Base-by-base conservation (phyloP, 2,329 filamentous ascomycete species). In the Fusarium sterilihyphosum region DNA sequence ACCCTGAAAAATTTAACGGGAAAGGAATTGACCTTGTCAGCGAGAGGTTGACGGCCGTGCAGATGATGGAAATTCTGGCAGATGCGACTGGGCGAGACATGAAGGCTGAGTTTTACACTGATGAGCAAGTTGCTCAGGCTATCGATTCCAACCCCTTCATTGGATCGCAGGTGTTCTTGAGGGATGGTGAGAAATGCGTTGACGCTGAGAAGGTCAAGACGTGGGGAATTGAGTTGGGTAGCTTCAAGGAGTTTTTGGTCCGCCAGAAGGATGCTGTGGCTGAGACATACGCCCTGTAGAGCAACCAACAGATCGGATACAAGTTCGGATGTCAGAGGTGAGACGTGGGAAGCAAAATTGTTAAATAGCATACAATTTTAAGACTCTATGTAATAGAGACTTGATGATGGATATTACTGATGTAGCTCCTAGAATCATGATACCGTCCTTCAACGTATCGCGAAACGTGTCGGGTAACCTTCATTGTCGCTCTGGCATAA, bases 321-420 rank as follows among this genome's bases (percentile, higher is more conserved):
- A 31, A 10, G 5, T 31, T 31, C 18, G 13, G 18, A 31, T n/a
- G 20, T 1, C 24, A 29, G 8, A 8, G 1, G 5, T 29, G 12
- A 20, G 5, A 20, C 5, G 11, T 3, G 24, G 41, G 10, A 16
- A n/a, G 2, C 1, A 10, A 16, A 8, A 9, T n/a, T n/a, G 5
- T n/a, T n/a, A 0, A 2, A 9, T 22, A 22, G 3, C 2, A 1
- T 16, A n/a, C 13, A 5, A 5, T 17, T 17, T 2, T 17, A 12
- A 44, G 41, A 9, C 1, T 24, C 10, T 24, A 24, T 18, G 0
- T 12, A 8, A 18, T 6, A 5, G 0, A 5, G 16, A 24, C 5
- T 17, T 24, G n/a, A 44, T n/a, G 22, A 43, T 24, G 4, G 3
- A 17, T 3, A n/a, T 17, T 24, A 14, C 35, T 1, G 8, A 37